Base-by-base conservation (phyloP, 352 stramenopile genomes). In the Globisporangium abappressorium region DNA sequence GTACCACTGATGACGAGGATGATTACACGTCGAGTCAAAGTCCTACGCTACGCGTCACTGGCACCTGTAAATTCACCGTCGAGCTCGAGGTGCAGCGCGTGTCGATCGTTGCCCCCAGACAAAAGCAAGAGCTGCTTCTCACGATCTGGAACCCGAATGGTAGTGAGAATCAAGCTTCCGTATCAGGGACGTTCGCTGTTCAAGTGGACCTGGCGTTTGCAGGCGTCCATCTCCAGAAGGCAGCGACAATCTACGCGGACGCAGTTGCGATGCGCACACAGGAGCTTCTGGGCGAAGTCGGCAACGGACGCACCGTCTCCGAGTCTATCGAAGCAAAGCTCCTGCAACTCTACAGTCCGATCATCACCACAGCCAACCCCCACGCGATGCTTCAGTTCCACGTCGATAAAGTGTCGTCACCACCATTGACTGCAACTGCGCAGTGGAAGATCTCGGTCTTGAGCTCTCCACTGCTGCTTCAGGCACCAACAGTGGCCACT, bases 261-360 rank as follows among this genome's bases (percentile, higher is more conserved):
- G 76, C 76, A 26, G 72, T 73, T 11, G 71, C 71, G 0, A 81
- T 80, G 72, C 58, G 46, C 3, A 33, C 68, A 1, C 65, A 84
- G 8, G 76, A 84, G 57, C 30, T 78, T 3, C 34, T 72, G 7
- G 71, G 54, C 3, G 63, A 78, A n/a, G 38, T 70, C 36, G 70
- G 57, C 56, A 74, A 67, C 26, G 76, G 74, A 5, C 62, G 63
- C 57, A 65, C 66, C 36, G 28, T 30, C 7, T 51, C 36, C 2
- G 76, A 79, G 65, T 84, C 76, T 1, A 74, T 81, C 51, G 74
- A 84, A 65, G 72, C 67, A 6, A 57, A 60, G 12, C 24, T 84
- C 8, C 33, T 65, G 18, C 3, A 26, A 7, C 54, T 80, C 9
- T 77, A 76, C 59, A 46, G 56, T 0, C 24, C 64, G 43, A 41